These are phyloP conservation scores for Persicaria maculosa DNA, from an alignment of 148 eudicot species.

Conservation along the genomic window DNA sequence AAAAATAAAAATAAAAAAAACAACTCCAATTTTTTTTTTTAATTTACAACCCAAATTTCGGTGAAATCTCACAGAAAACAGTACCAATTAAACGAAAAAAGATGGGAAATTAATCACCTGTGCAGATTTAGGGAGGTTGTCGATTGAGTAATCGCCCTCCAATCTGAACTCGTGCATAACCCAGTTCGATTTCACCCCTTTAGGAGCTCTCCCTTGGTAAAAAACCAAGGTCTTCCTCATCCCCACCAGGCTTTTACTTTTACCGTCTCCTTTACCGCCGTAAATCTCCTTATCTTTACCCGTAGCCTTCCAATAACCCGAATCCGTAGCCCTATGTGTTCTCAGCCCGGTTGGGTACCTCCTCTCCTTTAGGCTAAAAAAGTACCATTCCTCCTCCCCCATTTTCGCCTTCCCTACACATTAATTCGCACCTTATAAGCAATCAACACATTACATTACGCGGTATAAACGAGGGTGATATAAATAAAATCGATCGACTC, in stretches of 20 bases:
- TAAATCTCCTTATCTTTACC: conserved; percentile 89
- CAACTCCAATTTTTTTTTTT: too few relatives aligned
- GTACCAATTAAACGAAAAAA: too few relatives aligned
- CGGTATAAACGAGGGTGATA: background rate
- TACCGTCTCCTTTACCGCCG: conserved; percentile 45
- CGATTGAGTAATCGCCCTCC: conserved; percentile 83
- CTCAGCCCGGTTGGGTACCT: conserved; percentile 87
- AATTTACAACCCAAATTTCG: too few relatives aligned
- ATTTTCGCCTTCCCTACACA: conserved; percentile 63
- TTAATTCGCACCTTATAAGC: too few relatives aligned
- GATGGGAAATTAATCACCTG: conserved; percentile 35
- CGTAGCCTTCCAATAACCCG: conserved; percentile 96
- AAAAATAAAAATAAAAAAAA: too few relatives aligned
- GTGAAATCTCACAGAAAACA: too few relatives aligned
- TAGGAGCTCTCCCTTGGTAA: conserved; percentile 85
- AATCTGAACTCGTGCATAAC: conserved; percentile 94
- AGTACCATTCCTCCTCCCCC: conserved; percentile 99
- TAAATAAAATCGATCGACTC: background rate
- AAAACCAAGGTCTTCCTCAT: conserved; percentile 98
- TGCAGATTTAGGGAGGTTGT: conserved; percentile 61
- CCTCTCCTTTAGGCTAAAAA: conserved; percentile 69
- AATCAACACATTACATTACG: too few relatives aligned
- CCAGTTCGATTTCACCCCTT: conserved; percentile 89
- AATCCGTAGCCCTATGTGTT: conserved; percentile 73
- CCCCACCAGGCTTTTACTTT: conserved; percentile 50